Evolutionary conservation across 2,329 filamentous ascomycete species (phyloP), one percentile per base, ranked within the genome.

Genomic region (Aureobasidium subglaciale): DNA sequence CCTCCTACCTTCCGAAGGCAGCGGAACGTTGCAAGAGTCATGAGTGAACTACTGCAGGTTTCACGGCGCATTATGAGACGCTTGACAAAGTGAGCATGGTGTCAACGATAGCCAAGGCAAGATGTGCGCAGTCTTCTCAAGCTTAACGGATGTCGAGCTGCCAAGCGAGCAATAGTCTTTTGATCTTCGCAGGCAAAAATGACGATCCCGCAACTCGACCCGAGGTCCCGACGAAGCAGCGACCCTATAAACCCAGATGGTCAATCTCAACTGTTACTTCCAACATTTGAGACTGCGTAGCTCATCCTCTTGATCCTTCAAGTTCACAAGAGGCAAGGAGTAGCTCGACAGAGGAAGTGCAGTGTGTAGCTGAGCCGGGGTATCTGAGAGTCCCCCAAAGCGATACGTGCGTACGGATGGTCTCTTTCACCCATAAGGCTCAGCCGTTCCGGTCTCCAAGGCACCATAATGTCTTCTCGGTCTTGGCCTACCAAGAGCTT

Each of bases 21-120:
- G 25, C 27, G 38, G 49, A 24, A 50, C 48, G 48, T 52, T 52
- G 49, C n/a, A 49, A 49, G 30, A 49, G 30, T 29, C 45, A 42
- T 54, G 29, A 20, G 16, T n/a, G 37, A 54, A 42, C 49, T 54
- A 54, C 49, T 54, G 49, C 49, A 54, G 37, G 37, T 34, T 54
- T 42, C 37, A 54, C 11, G 48, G 24, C 45, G 35, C 35, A 10
- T 20, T 24, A 27, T 16, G 22, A 52, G 7, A 40, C 35, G 35
- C 48, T 52, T 41, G 25, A 20, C 48, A 13, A 52, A 52, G 48
- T n/a, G 48, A 52, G 32, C 10, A 37, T 50, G 46, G 46, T 18
- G 13, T 32, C 15, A 38, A 50, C 18, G 30, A 48, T 15, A 50
- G 24, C 46, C 46, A 50, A 38, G 46, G n/a, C 24, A 32, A 41